phyloP scores from a whole-genome alignment of 352 stramenopile species.

The Thalassiosira ordinaria region DNA sequence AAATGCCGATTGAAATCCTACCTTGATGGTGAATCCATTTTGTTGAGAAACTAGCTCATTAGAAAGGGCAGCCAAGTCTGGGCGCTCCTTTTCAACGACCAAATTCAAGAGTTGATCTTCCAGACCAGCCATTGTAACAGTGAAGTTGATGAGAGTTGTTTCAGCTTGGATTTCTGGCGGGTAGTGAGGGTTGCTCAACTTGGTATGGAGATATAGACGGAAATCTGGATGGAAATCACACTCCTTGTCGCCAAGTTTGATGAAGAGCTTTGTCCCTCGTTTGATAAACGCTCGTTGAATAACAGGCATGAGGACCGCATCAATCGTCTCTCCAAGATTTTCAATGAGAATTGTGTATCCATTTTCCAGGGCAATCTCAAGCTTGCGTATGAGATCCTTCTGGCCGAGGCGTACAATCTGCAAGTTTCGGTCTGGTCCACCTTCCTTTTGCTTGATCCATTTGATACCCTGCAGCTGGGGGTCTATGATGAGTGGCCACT shows the following conservation, averaged over 20 bases:
- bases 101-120: constrained; percentile 95
- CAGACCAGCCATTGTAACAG: constrained; percentile 93
- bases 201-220: constrained; percentile 96
- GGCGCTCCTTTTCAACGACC: constrained; percentile 94
- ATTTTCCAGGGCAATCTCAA: constrained; percentile 93
- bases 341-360: constrained; percentile 95
- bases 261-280: constrained; percentile 93
- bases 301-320: constrained; percentile 95
- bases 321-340: constrained; percentile 96
- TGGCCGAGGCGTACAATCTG: constrained; percentile 93
- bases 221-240: constrained; percentile 96
- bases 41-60: constrained; percentile 92
- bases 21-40: constrained; percentile 93
- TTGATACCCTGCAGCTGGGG: constrained; percentile 98
- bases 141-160: constrained; percentile 96
- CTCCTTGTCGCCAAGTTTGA: constrained; percentile 94
- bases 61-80: constrained; percentile 92
- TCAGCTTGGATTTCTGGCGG: constrained; percentile 95
- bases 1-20: too few species aligned
- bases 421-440: constrained; percentile 87
- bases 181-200: constrained; percentile 97
- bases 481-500: constrained; percentile 95
- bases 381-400: constrained; percentile 94
- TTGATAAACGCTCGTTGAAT: constrained; percentile 94
- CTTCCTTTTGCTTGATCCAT: constrained; percentile 93